Percentiles rank a stretch among this genome's conserved stretches.
Evolutionary conservation across 805 yeast genomes (phyloP).

Genomic region (Blastobotrys attinorum): DNA sequence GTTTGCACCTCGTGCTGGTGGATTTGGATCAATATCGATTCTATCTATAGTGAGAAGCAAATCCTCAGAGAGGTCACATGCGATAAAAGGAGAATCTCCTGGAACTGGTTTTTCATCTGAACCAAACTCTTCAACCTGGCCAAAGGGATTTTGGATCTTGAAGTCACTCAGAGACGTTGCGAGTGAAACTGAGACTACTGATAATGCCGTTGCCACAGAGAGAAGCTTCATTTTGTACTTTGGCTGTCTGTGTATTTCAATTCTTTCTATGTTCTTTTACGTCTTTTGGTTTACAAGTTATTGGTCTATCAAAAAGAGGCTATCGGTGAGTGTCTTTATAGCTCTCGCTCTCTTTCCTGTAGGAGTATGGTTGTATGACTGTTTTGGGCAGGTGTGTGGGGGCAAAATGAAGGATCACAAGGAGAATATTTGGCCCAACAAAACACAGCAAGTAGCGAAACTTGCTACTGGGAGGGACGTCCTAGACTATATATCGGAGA

Average conservation of each 20-base stretch:
- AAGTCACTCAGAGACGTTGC: not conserved
- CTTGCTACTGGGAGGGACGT: no score
- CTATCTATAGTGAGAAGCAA: slow-evolving; percentile 59
- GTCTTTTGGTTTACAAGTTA: no score
- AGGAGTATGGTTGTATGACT: no score
- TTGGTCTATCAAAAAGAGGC: no score
- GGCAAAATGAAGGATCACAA: no score
- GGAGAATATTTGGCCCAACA: no score
- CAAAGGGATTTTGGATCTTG: not conserved
- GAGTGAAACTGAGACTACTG: not conserved
- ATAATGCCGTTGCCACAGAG: not conserved
- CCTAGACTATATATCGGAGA: no score
- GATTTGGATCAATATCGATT: slow-evolving; percentile 70
- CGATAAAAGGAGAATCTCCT: slow-evolving; percentile 78
- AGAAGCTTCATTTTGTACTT: slow-evolving; percentile 12
- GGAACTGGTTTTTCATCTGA: slow-evolving; percentile 40
- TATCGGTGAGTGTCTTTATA: no score
- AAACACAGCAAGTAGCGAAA: no score
- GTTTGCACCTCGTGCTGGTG: slow-evolving; percentile 80
- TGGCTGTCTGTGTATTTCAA: not conserved
- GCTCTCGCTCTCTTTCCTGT: no score
- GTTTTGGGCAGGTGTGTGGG: no score
- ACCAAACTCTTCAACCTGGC: not conserved
- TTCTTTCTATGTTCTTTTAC: no score
- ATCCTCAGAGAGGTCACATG: slow-evolving; percentile 57